Evolutionary conservation across 176 grass and related monocot species (phyloP).

Genomic region (Triticum monococcum): DNA sequence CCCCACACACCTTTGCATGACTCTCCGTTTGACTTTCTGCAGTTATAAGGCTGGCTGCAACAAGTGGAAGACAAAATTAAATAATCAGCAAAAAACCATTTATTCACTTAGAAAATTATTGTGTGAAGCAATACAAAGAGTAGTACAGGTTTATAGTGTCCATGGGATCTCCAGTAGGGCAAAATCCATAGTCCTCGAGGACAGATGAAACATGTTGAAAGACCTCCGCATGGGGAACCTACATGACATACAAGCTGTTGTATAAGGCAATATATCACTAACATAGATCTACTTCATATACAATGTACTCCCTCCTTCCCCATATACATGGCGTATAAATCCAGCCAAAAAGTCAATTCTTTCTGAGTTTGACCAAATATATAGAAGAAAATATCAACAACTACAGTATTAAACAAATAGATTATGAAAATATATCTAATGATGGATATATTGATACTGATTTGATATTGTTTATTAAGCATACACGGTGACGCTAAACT

Average conservation of each 20-base stretch:
- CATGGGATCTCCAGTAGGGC: background rate
- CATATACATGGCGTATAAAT: no score
- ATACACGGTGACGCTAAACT: no score
- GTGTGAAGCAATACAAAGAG: background rate
- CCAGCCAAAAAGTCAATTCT: no score
- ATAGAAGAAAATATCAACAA: no score
- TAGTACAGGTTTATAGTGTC: background rate
- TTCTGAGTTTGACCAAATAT: no score
- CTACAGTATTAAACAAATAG: no score
- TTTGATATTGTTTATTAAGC: no score
- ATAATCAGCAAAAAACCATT: background rate
- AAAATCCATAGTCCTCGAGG: slow-evolving; percentile 11
- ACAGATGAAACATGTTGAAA: slow-evolving; percentile 7
- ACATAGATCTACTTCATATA: background rate
- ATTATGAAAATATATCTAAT: no score
- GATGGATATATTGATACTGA: no score
- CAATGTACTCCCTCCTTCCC: background rate
- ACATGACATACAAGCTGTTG: background rate
- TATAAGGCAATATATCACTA: background rate
- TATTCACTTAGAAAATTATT: background rate
- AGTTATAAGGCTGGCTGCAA: slow-evolving; percentile 12
- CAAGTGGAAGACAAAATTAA: background rate
- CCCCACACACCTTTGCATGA: background rate
- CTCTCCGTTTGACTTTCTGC: background rate
- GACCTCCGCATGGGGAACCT: slow-evolving; percentile 7